These are phyloP conservation scores for Naganishia randhawae DNA, from an alignment of 768 basidiomycete species.

Conservation along the genomic window DNA sequence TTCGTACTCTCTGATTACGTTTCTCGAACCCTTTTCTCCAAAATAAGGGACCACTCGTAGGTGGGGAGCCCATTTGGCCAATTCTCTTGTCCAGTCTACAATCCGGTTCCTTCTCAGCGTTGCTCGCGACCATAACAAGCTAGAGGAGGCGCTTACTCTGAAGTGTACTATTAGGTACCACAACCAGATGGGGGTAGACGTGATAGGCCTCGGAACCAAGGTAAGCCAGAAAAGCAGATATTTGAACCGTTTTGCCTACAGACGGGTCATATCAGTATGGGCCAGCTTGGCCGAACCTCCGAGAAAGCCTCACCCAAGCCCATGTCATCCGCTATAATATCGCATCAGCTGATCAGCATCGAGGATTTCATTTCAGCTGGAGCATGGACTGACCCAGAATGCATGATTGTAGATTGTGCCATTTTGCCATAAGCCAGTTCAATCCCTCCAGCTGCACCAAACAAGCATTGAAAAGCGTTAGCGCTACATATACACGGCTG, in stretches of 20 bases:
- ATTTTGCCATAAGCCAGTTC: constrained; percentile 50
- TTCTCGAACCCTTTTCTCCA: constrained; percentile 78
- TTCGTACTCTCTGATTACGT: constrained; percentile 77
- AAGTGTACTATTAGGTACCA: constrained; percentile 73
- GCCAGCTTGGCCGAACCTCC: no score
- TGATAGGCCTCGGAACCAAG: constrained; percentile 57
- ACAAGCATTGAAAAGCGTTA: neutral
- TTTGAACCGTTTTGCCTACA: constrained; percentile 62
- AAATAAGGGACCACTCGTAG: constrained; percentile 64
- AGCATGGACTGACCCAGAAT: constrained; percentile 31
- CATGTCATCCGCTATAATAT: constrained; percentile 87
- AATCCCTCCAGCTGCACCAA: constrained; percentile 48
- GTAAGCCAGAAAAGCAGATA: constrained; percentile 74
- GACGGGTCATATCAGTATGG: no score
- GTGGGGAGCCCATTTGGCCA: constrained; percentile 66
- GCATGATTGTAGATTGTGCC: constrained; percentile 46
- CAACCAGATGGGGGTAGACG: constrained; percentile 75
- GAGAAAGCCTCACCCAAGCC: constrained; percentile 58
- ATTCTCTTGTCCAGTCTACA: constrained; percentile 77
- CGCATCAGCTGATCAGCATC: neutral
- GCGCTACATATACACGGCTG: no score
- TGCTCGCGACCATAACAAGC: neutral
- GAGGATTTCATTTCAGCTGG: neutral
- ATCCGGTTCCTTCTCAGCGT: neutral
- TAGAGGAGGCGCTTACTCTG: constrained; percentile 1